Percentiles rank a stretch among this genome's conserved stretches.
phyloP scores from a whole-genome alignment of 768 basidiomycete genomes.

The Suillus hirtellus region DNA sequence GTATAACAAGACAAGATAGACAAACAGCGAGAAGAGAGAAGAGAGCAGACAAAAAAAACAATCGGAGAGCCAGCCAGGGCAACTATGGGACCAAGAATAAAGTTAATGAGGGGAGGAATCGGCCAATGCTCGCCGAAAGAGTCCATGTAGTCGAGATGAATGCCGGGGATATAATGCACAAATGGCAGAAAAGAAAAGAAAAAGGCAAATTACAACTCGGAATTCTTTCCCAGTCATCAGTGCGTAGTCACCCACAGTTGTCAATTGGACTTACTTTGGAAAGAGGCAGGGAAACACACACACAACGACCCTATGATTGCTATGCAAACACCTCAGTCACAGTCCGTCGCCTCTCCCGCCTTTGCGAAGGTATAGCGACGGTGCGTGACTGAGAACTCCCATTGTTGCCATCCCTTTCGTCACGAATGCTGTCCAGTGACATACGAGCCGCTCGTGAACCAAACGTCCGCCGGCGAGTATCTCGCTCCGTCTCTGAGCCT shows the following conservation, averaged over 20 bases:
- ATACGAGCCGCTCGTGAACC: constrained; percentile 43
- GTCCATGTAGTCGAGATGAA: constrained; percentile 26
- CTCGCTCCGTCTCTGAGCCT: constrained; percentile 53
- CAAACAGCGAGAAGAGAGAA: constrained; percentile 22
- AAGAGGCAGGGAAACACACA: constrained; percentile 10
- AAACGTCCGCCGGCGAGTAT: constrained; percentile 40
- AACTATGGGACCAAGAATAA: constrained; percentile 23
- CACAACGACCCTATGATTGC: constrained; percentile 16
- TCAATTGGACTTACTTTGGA: constrained; percentile 21
- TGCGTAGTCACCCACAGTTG: too few relatives aligned
- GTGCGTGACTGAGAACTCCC: constrained; percentile 45
- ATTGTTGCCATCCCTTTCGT: constrained; percentile 34
- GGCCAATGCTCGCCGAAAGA: constrained; percentile 15
- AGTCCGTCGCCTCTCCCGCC: constrained; percentile 48
- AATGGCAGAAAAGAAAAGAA: constrained; percentile 8
- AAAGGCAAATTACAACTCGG: constrained; percentile 21
- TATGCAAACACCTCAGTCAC: constrained; percentile 49
- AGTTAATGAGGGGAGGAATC: constrained; percentile 29
- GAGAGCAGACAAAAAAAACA: constrained; percentile 17
- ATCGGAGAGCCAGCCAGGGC: constrained; percentile 8
- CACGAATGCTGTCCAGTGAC: constrained; percentile 42
- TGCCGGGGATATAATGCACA: constrained; percentile 28
- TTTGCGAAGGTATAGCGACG: constrained; percentile 30
- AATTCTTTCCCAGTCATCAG: constrained; percentile 12
- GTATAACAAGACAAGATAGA: constrained; percentile 21